phyloP scores from a whole-genome alignment of 2,329 filamentous ascomycete species.

The Epichloe bromicola region DNA sequence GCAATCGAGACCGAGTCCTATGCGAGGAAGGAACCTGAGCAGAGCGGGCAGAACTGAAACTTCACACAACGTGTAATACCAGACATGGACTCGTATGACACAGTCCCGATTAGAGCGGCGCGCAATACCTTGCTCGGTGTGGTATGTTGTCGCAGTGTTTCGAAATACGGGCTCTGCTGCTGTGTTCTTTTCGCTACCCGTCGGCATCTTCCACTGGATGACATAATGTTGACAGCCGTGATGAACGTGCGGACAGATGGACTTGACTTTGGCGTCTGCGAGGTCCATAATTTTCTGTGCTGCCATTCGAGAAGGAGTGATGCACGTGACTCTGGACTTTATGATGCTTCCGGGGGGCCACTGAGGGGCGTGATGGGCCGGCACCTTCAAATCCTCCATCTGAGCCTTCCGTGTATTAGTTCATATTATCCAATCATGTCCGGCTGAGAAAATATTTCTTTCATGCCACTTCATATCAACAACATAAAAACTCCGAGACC shows the following conservation, averaged over 20 bases:
- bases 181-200: neutral
- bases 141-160: neutral
- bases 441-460: neutral
- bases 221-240: neutral
- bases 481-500: neutral
- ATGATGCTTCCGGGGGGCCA: constrained; percentile 8
- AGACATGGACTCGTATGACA: neutral
- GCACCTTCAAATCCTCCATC: constrained; percentile 12
- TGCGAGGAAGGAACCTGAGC: constrained; percentile 26
- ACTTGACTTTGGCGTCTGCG: constrained; percentile 2
- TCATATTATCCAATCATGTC: constrained; percentile 9
- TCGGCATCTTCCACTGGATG: neutral
- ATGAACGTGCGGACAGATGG: neutral
- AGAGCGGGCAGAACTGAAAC: constrained; percentile 1
- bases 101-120: neutral
- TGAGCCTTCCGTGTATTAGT: constrained; percentile 11
- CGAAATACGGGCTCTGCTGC: neutral
- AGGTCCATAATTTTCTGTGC: constrained; percentile 9
- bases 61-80: neutral
- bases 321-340: constrained; percentile 12
- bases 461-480: constrained; percentile 1
- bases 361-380: constrained; percentile 13
- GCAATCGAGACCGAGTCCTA: constrained; percentile 60
- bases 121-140: neutral
- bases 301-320: constrained; percentile 2